These are phyloP conservation scores for Cryptosporidium ubiquitum DNA, from an alignment of 169 alveolate species.

Conservation along the genomic window DNA sequence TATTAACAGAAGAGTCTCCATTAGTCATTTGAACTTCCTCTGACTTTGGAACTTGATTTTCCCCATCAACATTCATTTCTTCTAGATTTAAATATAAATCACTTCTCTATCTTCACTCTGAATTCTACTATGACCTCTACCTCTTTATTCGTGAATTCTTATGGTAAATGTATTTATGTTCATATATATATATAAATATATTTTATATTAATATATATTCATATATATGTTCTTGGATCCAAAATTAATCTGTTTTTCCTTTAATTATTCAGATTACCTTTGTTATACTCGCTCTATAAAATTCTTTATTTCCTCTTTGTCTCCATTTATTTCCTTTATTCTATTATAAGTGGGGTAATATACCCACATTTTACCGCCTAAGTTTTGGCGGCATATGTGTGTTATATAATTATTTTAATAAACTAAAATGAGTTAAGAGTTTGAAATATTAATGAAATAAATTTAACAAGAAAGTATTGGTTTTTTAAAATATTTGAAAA, in stretches of 20 bases:
- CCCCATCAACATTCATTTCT: constrained; percentile 71
- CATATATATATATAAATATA: constrained; percentile 28
- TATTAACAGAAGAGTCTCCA: constrained; percentile 20
- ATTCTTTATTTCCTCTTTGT: background rate
- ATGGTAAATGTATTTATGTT: background rate
- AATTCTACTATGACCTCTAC: background rate
- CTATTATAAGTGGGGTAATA: background rate
- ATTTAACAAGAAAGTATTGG: background rate
- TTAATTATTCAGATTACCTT: background rate
- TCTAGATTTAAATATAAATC: background rate
- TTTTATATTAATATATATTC: background rate
- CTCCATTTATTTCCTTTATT: constrained; percentile 13
- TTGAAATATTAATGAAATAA: background rate
- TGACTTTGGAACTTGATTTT: constrained; percentile 29
- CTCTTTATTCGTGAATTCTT: background rate
- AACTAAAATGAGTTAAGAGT: background rate
- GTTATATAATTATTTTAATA: background rate
- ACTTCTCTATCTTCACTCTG: background rate
- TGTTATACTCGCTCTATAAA: background rate
- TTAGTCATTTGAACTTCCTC: constrained; percentile 45
- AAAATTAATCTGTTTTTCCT: background rate
- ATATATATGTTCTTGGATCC: background rate
- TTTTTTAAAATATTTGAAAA: background rate
- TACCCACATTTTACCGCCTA: constrained; percentile 8
- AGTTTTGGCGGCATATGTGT: background rate